Evolutionary conservation across 2,329 filamentous ascomycete species (phyloP).

Genomic region (Pleoardoris graminearum): DNA sequence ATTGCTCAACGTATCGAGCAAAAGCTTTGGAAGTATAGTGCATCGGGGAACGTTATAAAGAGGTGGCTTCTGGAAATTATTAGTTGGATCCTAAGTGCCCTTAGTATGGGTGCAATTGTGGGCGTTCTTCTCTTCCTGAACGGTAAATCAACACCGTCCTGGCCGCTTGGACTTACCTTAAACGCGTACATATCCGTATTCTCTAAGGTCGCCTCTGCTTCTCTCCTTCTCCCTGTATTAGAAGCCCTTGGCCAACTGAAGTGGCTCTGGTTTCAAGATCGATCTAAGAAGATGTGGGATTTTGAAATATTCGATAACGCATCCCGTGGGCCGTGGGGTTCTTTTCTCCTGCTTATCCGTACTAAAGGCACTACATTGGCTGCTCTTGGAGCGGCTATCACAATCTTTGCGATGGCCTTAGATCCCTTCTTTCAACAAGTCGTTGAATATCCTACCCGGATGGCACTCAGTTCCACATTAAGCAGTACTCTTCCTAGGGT

Average conservation of each 20-base stretch:
- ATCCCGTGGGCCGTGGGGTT: conserved; percentile 24
- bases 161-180: neutral
- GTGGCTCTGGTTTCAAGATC: conserved; percentile 34
- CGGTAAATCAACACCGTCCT: conserved; percentile 24
- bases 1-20: conserved; percentile 5
- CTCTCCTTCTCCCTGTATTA: conserved; percentile 29
- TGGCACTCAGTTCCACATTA: neutral
- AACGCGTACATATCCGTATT: conserved; percentile 8
- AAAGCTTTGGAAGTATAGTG: neutral
- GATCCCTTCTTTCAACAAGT: conserved; percentile 41
- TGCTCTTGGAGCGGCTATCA: conserved; percentile 25
- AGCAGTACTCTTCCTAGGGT: no score
- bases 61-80: conserved; percentile 38
- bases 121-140: conserved; percentile 35
- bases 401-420: conserved; percentile 23
- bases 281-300: conserved; percentile 25
- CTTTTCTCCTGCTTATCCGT: conserved; percentile 21
- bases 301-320: conserved; percentile 41
- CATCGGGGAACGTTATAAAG: conserved; percentile 10
- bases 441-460: conserved; percentile 12
- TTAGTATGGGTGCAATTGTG: conserved; percentile 42
- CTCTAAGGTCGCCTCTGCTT: conserved; percentile 30
- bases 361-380: conserved; percentile 26
- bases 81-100: conserved; percentile 33
- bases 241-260: conserved; percentile 40